These are phyloP conservation scores for Penicillium subrubescens DNA, from an alignment of 495 filamentous ascomycete genomes.

Conservation along the genomic window DNA sequence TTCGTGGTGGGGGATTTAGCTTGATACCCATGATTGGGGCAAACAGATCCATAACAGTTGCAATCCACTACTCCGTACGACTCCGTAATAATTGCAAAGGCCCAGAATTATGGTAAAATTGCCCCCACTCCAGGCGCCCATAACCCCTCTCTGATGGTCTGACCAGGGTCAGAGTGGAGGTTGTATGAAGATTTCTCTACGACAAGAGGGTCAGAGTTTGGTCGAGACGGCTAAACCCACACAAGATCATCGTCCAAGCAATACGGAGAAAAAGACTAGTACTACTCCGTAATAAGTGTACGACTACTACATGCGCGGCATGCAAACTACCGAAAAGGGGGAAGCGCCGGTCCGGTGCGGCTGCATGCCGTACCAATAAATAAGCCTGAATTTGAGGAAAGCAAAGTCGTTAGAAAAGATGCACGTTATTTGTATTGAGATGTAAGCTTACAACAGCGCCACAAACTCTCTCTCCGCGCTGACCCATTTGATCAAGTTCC, in stretches of 20 bases:
- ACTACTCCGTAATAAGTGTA: neutral
- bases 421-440: neutral
- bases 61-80: neutral
- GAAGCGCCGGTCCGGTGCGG: neutral
- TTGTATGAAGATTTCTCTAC: slow-evolving; percentile 12
- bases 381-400: neutral
- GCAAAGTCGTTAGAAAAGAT: neutral
- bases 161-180: slow-evolving; percentile 19
- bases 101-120: slow-evolving; percentile 1
- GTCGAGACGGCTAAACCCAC: slow-evolving; percentile 20
- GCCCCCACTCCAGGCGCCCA: slow-evolving; percentile 12
- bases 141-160: slow-evolving; percentile 10
- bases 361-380: neutral
- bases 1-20: slow-evolving; percentile 1
- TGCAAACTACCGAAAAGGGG: neutral
- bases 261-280: neutral
- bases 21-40: slow-evolving; percentile 12
- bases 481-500: neutral
- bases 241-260: slow-evolving; percentile 7
- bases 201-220: slow-evolving; percentile 10
- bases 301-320: neutral
- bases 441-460: slow-evolving; percentile 6
- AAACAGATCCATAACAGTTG: slow-evolving; percentile 9
- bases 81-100: neutral
- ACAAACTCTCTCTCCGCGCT: slow-evolving; percentile 16